Base-by-base conservation (phyloP, 208 protist species). In the Trypanosoma boissoni region DNA sequence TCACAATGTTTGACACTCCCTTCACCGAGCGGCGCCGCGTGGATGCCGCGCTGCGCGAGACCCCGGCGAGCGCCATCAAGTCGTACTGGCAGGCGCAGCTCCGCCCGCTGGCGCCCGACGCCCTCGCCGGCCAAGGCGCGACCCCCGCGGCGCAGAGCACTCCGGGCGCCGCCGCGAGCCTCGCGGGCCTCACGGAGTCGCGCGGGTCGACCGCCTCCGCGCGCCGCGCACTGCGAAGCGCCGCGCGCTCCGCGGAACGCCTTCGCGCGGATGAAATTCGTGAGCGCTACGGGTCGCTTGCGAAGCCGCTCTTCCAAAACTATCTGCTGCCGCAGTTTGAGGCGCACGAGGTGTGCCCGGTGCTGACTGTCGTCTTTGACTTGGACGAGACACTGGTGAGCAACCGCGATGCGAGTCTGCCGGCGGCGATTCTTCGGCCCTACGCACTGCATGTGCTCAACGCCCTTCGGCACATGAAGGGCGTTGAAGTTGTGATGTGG, bases 351-450 rank as follows among this genome's bases (percentile, higher is more conserved):
- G 50, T n/a, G 32, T 53, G 56, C 41, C 83, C 84, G 3, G 54
- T 72, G n/a, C 65, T 97, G 37, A 97, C 92, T 2, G 78, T 97
- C 14, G 89, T 97, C 18, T 60, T 95, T 18, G 92, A 97, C 73
- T 77, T 97, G 20, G 92, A 97, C 59, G 92, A 97, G 67, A 97
- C 92, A 21, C 82, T 97, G 10, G 89, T 97, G 0, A 86, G 75
- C 63, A 97, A 97, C 72, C 86, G 92, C 34, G 74, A 83, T 37
- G 20, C 56, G 3, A 70, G 68, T 41, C 52, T 72, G 27, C 69
- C 72, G 3, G 69, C 56, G 12, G 86, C 91, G 34, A 84, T 92
- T 56, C 57, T 94, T 14, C 83, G 92, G 3, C 87, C 89, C 16
- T 97, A 93, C 73, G 82, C 75, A 63, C 67, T 95, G 27, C 87